Evolutionary conservation across 495 filamentous ascomycete species (phyloP), one percentile per base, ranked within the genome.

Genomic region (Ramalina intermedia): DNA sequence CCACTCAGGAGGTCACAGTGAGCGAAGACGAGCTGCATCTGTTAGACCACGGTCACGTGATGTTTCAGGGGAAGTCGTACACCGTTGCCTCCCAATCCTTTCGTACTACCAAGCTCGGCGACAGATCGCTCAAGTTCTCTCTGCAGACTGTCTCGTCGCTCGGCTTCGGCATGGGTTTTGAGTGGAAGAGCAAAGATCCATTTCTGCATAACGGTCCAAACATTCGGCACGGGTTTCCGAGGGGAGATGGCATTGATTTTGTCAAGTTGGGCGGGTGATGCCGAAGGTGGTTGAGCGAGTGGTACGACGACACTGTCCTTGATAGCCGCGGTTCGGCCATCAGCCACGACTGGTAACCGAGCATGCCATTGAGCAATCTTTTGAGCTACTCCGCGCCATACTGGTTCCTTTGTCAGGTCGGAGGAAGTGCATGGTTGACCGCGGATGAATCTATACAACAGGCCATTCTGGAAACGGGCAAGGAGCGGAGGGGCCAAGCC

Each of bases 1-100:
- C 88, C 91, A 61, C 81, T 85, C 8, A 99, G 74, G 14, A 99
- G 75, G 65, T 99, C 91, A 68, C 88, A 93, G 66, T 99, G 91
- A 27, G 83, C 84, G 69, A 96, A 95, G 20, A 99, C 78, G 49
- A 90, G 71, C 84, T 89, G 21, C 40, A 50, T 27, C 43, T 24
- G 48, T 68, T 59, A 66, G 8, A 35, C 7, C 33, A 12, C 26
- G 16, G 29, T n/a, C 13, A 17, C 33, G 61, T 50, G 37, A 20
- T 37, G 13, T 33, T 50, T 26, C 29, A 16, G 20, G 48, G 26
- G 49, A 50, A 29, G 37, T 18, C 82, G 62, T 73, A 87, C 86
- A 49, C 81, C 81, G 53, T 82, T 70, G 47, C 72, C 70, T 37
- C 84, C 86, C 21, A 91, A 66, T 18, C 85, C 85, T 37, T 79